Conservation (phyloP, 306 rosid species). For the Begonia peltatifolia region DNA sequence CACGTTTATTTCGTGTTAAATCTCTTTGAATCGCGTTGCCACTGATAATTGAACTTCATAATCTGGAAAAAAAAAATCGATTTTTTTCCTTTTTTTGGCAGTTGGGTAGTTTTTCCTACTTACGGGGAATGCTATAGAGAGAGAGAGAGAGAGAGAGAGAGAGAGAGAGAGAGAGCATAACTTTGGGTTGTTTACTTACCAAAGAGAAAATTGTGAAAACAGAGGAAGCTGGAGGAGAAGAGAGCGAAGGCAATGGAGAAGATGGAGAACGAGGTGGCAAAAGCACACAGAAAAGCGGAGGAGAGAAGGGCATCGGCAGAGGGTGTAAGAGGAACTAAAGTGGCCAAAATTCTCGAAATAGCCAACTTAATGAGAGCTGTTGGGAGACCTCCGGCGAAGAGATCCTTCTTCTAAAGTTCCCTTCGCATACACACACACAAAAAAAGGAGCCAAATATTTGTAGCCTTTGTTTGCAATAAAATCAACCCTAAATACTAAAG, state of each 20-base stretch:
- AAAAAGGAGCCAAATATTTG: not conserved
- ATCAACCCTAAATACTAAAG: not conserved
- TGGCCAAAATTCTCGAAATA: constrained; percentile 60
- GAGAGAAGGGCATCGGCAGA: constrained; percentile 88
- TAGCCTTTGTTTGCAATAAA: not conserved
- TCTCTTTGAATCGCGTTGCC: too few species aligned
- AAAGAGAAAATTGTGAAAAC: constrained; percentile 11
- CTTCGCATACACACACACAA: not conserved
- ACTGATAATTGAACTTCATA: too few species aligned
- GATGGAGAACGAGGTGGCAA: constrained; percentile 76
- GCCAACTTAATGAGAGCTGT: constrained; percentile 81
- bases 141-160: too few species aligned
- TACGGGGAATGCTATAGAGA: too few species aligned
- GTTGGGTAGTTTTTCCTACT: too few species aligned
- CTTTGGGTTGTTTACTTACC: too few species aligned
- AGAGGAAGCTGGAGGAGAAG: constrained; percentile 92
- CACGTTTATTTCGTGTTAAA: too few species aligned
- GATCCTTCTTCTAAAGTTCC: constrained; percentile 50
- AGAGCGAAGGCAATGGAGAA: constrained; percentile 82
- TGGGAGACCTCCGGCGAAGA: constrained; percentile 78
- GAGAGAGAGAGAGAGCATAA: too few species aligned
- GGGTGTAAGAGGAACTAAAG: constrained; percentile 86
- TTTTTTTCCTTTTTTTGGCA: too few species aligned
- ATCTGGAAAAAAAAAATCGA: too few species aligned
- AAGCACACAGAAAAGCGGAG: constrained; percentile 74